These are phyloP conservation scores for Sphagnurus paluster DNA, from an alignment of 1,284 basidiomycete genomes.

Conservation along the genomic window DNA sequence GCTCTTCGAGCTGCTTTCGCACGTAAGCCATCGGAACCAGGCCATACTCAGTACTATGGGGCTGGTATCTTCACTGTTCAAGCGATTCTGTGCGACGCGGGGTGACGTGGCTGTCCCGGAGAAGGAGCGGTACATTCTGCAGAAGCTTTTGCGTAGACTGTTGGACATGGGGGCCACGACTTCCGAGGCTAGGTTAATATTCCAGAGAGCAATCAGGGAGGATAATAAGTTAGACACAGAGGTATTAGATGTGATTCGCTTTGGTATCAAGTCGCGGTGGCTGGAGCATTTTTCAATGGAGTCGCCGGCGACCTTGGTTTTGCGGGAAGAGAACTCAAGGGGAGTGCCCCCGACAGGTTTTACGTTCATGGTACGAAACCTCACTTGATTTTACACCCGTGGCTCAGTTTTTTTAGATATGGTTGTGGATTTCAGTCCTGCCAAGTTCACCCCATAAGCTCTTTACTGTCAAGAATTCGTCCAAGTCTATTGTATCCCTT, in stretches of 20 bases:
- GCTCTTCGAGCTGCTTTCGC: conserved; percentile 60
- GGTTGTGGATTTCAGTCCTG: conserved; percentile 65
- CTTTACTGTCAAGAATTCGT: conserved; percentile 43
- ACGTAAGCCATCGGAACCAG: conserved; percentile 64
- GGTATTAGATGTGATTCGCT: conserved; percentile 65
- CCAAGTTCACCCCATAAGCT: conserved; percentile 46
- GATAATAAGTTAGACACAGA: conserved; percentile 55
- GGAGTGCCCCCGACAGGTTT: conserved; percentile 61
- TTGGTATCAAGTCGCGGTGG: conserved; percentile 71
- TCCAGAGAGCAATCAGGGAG: conserved; percentile 54
- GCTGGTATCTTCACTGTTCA: conserved; percentile 55
- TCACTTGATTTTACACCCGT: background rate
- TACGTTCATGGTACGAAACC: conserved; percentile 61
- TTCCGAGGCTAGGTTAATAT: conserved; percentile 56
- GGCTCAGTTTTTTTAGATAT: conserved; percentile 43
- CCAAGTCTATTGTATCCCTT: conserved; percentile 43
- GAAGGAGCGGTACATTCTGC: conserved; percentile 54
- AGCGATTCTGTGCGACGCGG: conserved; percentile 34
- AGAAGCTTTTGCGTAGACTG: conserved; percentile 61
- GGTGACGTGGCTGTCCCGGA: conserved; percentile 28
- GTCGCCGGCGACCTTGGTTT: conserved; percentile 47
- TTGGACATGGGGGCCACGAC: conserved; percentile 72
- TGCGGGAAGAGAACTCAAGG: conserved; percentile 42
- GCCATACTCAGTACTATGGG: conserved; percentile 60
- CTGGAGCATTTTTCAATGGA: conserved; percentile 72